A percentile compares a stretch with the other conserved stretches of the same genome.
These are phyloP conservation scores for Ambrosiella beaveri DNA, from an alignment of 2,329 filamentous ascomycete species.

Conservation along the genomic window DNA sequence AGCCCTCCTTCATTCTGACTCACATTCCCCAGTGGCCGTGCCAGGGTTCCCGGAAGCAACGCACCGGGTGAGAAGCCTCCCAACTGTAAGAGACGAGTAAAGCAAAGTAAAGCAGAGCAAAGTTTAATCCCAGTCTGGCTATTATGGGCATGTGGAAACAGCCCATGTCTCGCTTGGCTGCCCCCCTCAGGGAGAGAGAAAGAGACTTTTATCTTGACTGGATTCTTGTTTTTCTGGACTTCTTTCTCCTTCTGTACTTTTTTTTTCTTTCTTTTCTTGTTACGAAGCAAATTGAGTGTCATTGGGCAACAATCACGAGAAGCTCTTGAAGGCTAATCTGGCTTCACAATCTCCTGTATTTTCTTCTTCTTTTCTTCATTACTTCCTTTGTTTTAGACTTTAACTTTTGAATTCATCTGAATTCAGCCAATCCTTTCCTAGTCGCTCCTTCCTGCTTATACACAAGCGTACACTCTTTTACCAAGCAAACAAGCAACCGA, in stretches of 20 bases:
- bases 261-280: background rate
- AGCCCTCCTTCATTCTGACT: background rate
- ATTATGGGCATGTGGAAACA: background rate
- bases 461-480: too few relatives aligned
- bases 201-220: conserved; percentile 2
- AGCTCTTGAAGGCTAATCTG: background rate
- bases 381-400: background rate
- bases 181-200: background rate
- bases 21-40: background rate
- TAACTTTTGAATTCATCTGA: background rate
- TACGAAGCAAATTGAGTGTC: background rate
- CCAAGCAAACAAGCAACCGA: too few relatives aligned
- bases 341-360: background rate
- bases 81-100: background rate
- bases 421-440: too few relatives aligned
- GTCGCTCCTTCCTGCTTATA: too few relatives aligned
- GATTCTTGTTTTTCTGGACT: background rate
- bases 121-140: background rate
- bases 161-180: conserved; percentile 6
- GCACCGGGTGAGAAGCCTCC: background rate
- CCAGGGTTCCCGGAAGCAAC: background rate
- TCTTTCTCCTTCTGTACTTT: background rate
- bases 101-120: background rate
- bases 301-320: background rate
- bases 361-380: background rate